Base-by-base conservation (phyloP, 306 rosid genomes). In the Ochetophila trinervis region DNA sequence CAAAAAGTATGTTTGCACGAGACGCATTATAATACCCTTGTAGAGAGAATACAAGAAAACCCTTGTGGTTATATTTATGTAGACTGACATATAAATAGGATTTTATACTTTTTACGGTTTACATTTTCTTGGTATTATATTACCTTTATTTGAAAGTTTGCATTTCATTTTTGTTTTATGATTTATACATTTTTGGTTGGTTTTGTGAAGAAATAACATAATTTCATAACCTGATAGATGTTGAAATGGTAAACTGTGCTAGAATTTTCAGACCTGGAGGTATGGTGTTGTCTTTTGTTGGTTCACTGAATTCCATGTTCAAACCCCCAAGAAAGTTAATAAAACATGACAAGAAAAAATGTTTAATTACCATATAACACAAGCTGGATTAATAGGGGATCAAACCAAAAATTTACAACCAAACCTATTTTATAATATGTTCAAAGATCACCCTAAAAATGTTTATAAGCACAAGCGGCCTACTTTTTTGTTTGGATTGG, bases 401-500 rank as follows among this genome's bases (percentile, higher is more conserved):
- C 72, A 56, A 24, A 27, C 32, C 32, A 27, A 27, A 27, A 27
- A 27, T 57, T 18, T 56, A 56, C 72, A 67, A 67, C 66, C 77
- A 65, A 72, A 73, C 15, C 50, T 56, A 55, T 54, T 27, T 6
- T 37, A 37, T 37, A 37, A 37, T 37, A 37, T 37, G 11, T 37
- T 37, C 11, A 37, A 6, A 37, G 11, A 37, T 37, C 44, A 37
- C 8, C 8, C 44, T 6, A 37, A 37, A 37, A 8, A 37, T 6
- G 8, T 6, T 40, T 40, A 40, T 40, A 40, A 40, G 2, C 15
- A 40, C 45, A 40, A 36, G 1, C 45, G 3, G 45, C 45, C 45
- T 40, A 12, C 45, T 40, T 40, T 27, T 40, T 12, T 40, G 45
- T 40, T 40, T 40, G 45, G 45, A 40, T 8, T 40, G 45, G 45